Conservation (phyloP, 2,329 filamentous ascomycete species). For the Cordyceps cicadae region DNA sequence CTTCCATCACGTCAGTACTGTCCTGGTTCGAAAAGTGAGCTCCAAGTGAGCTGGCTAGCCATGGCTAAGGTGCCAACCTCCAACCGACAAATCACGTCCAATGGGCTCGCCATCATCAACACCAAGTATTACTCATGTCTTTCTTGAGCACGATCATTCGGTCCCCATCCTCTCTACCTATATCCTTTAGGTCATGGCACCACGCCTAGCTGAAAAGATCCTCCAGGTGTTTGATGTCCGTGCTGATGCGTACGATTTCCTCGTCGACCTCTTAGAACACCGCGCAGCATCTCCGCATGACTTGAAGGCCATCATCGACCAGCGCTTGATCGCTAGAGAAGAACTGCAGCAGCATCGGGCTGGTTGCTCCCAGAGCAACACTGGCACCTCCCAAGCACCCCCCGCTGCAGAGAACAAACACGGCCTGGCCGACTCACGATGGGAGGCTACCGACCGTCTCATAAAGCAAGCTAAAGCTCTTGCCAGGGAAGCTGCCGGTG, state of each 20-base stretch:
- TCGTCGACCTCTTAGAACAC: conserved; percentile 24
- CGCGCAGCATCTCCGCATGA: conserved; percentile 20
- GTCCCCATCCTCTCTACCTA: neutral
- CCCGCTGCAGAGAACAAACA: neutral
- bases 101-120: neutral
- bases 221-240: conserved; percentile 27
- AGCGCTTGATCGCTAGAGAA: conserved; percentile 25
- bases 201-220: conserved; percentile 19
- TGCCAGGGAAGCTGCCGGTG: conserved; percentile 18
- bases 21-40: conserved; percentile 2
- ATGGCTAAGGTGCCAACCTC: neutral
- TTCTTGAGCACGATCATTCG: neutral
- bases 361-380: neutral
- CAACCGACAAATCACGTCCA: neutral
- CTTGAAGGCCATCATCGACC: conserved; percentile 19
- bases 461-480: conserved; percentile 24
- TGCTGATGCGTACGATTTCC: conserved; percentile 23
- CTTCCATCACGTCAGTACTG: neutral
- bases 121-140: neutral
- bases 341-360: conserved; percentile 15
- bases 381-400: no score
- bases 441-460: conserved; percentile 13
- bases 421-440: neutral
- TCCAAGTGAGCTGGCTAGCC: neutral
- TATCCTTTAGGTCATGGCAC: neutral